Base-by-base conservation (phyloP, 1,284 basidiomycete genomes). In the Microbotryomycetes sp. region DNA sequence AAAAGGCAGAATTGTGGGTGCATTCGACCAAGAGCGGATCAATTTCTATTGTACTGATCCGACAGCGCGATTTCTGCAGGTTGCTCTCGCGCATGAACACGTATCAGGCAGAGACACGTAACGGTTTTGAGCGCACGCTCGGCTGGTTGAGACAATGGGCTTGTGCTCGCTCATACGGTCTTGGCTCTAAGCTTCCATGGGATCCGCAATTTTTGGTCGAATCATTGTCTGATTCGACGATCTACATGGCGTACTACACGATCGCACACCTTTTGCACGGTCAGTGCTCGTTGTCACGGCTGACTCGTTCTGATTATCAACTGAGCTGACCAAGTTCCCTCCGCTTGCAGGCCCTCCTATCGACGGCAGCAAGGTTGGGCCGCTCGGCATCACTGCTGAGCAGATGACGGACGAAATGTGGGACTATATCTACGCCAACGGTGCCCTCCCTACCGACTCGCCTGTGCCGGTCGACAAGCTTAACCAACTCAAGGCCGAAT, bases 161-260 rank as follows among this genome's bases (percentile, higher is more conserved):
- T 3, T 99, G 96, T 75, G 94, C 96, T 22, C 83, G 96, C 58
- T 92, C 90, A 23, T 98, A 94, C 76, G 96, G 96, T 65, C 82
- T 99, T 65, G 96, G 96, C 32, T 94, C 94, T 15, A 89, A 89
- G 75, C 81, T 99, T 64, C 96, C 96, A 1, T 98, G 94, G 93
- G 94, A 98, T 75, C 88, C 86, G 16, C 86, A 91, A 60, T 97
- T 94, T 83, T 82, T 98, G 72, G 92, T 99, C 55, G 96, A 98
- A 78, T 92, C 89, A 72, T 78, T 98, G 74, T 93, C 89, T 70
- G 96, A 99, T 77, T 97, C 94, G 15, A 98, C 96, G 29, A 88
- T 98, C 76, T 98, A 99, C 80, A 97, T 97, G 93, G 83, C 88
- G 32, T 99, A 97, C 79, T 98, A 98, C 79, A 97, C 96, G 6